Base-by-base conservation (phyloP, 345 rosid species). In the Conringia planisiliqua region DNA sequence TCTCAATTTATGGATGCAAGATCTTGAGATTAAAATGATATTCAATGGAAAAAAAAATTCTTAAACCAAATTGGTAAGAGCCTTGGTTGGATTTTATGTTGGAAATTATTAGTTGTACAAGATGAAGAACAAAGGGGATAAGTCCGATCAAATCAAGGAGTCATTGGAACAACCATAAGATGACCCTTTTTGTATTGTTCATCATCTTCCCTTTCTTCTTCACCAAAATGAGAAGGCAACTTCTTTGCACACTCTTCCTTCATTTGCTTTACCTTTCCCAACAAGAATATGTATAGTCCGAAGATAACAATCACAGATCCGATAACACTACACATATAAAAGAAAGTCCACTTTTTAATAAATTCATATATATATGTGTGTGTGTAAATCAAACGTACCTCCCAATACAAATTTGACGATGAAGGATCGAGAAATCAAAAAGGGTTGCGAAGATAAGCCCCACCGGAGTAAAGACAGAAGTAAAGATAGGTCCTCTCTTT, bases 391-490 rank as follows among this genome's bases (percentile, higher is more conserved):
- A 7, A 6, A 58, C 72, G 7, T 42, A 79, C 82, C 72, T 79
- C 58, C 82, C 82, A 11, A 75, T 39, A 6, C 30, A 59, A 42
- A 79, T 60, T 63, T 68, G 76, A 50, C 79, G 73, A 57, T 75
- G 82, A 40, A 79, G 71, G 16, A 79, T 71, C 11, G 68, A 64
- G 39, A 70, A 79, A 55, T 79, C 82, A 67, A 75, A 79, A 17
- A 79, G 42, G 14, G 82, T 75, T 12, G 82, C 82, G 29, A 79
- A 79, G 35, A 79, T 44, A 65, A 79, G 79, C n/a, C 62, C 75
- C 18, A 75, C 62, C 1, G 82, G 82, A 24, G 79, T 75, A 43
- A 79, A 79, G n/a, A 76, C 43, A 40, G 82, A 79, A 22, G 82
- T 79, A 71, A 79, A 79, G 60, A 75, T 66, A 33, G 82, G 82